Base-by-base conservation (phyloP, 1,139 yeast species). In the Blastobotrys capitulatus region DNA sequence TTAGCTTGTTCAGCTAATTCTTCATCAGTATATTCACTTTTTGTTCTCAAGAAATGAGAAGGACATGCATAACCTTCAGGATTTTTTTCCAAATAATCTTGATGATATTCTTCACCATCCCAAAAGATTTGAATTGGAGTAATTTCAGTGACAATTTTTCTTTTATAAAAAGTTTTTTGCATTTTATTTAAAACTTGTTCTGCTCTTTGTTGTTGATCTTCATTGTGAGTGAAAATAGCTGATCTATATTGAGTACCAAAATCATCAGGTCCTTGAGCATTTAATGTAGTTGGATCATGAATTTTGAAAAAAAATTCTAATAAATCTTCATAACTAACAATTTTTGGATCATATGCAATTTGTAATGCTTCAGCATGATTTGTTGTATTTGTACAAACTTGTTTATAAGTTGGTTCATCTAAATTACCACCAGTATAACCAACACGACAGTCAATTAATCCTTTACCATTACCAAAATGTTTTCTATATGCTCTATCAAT, bases 41-140 rank as follows among this genome's bases (percentile, higher is more conserved):
- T 52, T 7, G 73, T 66, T 60, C 95, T 79, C 46, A 84, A 63
- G 55, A 76, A 88, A 64, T 90, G 97, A 5, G 90, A 81, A 22
- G 96, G 94, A 66, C 97, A 90, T 53, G 84, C 86, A 68, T 88
- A 86, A 3, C 97, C 97, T 4, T 72, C 70, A 1, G 96, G 95
- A 64, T 90, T 88, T 62, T 79, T 82, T 49, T 75, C 74, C 61
- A 90, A 73, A 66, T 92, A 92, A 54, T 77, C 63, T 64, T 92
- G 97, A 66, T 92, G 97, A 66, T 90, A 92, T 38, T 82, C 89
- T 68, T 92, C 98, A 18, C 97, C 97, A 63, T 90, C 96, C 72
- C 83, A 83, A 77, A 88, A 92, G 50, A 74, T 74, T 49, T 73
- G 67, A 48, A 87, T 76, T 15, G 87, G 85, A 60, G 79, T 86